A percentile compares a stretch with the other conserved stretches of the same genome.
Conservation (phyloP, 805 yeast genomes). For the Zygoascus tannicola region DNA sequence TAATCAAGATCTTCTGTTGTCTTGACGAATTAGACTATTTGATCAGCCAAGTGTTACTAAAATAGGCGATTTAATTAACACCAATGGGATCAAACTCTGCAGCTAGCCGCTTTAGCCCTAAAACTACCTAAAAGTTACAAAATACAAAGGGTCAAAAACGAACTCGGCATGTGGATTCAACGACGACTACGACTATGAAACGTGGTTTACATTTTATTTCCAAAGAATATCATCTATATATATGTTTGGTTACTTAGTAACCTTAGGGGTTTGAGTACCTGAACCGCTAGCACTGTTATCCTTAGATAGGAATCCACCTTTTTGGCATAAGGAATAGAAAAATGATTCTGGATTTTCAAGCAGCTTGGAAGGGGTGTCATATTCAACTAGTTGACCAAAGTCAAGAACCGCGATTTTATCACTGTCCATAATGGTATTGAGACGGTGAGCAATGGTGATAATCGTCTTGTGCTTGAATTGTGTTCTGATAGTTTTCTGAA, state of each 20-base stretch:
- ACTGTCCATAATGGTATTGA: constrained; percentile 72
- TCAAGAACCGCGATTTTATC: constrained; percentile 67
- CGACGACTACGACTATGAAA: too few species aligned
- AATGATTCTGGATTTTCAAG: constrained; percentile 56
- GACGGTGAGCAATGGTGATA: constrained; percentile 74
- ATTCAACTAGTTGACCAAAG: constrained; percentile 59
- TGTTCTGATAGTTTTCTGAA: constrained; percentile 64
- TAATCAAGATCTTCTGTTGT: too few species aligned
- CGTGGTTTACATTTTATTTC: too few species aligned
- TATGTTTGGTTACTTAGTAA: not conserved
- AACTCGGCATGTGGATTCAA: too few species aligned
- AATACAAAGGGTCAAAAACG: too few species aligned
- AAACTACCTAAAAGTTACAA: too few species aligned
- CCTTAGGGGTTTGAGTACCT: not conserved
- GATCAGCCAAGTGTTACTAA: too few species aligned
- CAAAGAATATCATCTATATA: too few species aligned
- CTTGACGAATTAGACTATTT: too few species aligned
- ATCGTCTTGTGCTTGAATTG: constrained; percentile 64
- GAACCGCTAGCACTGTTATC: not conserved
- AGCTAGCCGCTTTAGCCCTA: too few species aligned
- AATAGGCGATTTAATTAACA: too few species aligned
- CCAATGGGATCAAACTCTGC: too few species aligned
- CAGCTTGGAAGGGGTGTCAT: constrained; percentile 58
- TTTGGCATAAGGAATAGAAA: constrained; percentile 72
- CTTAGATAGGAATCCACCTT: constrained; percentile 50